Evolutionary conservation across 2,329 filamentous ascomycete genomes (phyloP).

Genomic region (Trichoderma hamatum): DNA sequence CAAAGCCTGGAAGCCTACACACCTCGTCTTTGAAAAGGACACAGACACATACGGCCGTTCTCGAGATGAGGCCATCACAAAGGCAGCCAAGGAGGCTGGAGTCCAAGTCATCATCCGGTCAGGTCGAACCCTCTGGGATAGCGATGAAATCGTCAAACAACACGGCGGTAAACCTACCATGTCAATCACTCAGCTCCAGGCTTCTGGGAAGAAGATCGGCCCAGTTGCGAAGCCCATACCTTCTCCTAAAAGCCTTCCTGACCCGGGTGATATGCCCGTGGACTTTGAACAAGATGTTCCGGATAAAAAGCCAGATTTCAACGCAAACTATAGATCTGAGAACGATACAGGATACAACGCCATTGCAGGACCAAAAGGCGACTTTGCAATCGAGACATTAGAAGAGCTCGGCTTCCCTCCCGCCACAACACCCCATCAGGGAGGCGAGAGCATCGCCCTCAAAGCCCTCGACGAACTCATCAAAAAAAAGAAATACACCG

Average conservation of each 20-base stretch:
- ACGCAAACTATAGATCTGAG: conserved; percentile 56
- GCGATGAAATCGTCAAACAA: conserved; percentile 66
- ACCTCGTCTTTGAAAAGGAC: conserved; percentile 78
- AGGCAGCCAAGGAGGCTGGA: conserved; percentile 64
- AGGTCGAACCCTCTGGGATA: conserved; percentile 74
- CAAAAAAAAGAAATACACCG: conserved; percentile 65
- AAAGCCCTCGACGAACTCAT: conserved; percentile 61
- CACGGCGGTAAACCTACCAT: conserved; percentile 73
- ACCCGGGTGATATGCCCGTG: conserved; percentile 65
- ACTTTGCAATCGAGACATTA: conserved; percentile 72
- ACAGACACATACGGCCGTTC: conserved; percentile 72
- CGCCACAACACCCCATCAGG: conserved; percentile 68
- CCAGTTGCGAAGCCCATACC: conserved; percentile 63
- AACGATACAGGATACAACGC: conserved; percentile 60
- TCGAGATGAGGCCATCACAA: conserved; percentile 62
- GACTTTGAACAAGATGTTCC: conserved; percentile 60
- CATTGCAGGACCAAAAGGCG: conserved; percentile 67
- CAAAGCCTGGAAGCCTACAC: conserved; percentile 72
- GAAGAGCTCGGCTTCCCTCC: conserved; percentile 68
- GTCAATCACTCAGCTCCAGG: conserved; percentile 69
- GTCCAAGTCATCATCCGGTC: conserved; percentile 66
- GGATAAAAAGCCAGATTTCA: conserved; percentile 59
- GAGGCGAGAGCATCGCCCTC: conserved; percentile 70
- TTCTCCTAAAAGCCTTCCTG: conserved; percentile 61
- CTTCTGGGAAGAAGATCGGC: conserved; percentile 65